Evolutionary conservation across 2,329 filamentous ascomycete species (phyloP).

Genomic region (Orbilia blumenaviensis): DNA sequence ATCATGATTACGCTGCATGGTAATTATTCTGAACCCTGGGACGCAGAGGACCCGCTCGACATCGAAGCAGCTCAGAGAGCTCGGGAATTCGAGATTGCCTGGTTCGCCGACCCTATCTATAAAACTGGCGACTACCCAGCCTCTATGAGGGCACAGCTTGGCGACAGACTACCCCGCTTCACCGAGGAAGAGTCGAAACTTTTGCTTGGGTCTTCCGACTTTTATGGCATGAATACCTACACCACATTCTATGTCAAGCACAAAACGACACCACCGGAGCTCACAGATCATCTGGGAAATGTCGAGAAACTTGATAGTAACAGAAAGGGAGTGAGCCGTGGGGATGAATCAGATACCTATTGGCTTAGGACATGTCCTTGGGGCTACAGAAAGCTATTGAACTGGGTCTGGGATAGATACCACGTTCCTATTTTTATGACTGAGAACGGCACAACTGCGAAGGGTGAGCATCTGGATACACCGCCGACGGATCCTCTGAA

Average conservation of each 20-base stretch:
- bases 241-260: conserved; percentile 62
- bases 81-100: conserved; percentile 63
- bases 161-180: conserved; percentile 61
- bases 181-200: conserved; percentile 62
- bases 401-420: conserved; percentile 63
- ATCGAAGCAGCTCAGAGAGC: conserved; percentile 61
- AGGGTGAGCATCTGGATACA: conserved; percentile 61
- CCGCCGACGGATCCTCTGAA: conserved; percentile 60
- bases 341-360: conserved; percentile 61
- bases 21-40: conserved; percentile 63
- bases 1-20: conserved; percentile 63
- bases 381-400: conserved; percentile 61
- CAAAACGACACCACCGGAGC: conserved; percentile 60
- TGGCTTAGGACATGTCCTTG: conserved; percentile 62
- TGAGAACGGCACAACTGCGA: conserved; percentile 63
- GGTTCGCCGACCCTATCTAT: conserved; percentile 62
- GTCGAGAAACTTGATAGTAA: conserved; percentile 61
- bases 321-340: conserved; percentile 59
- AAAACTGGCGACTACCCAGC: conserved; percentile 62
- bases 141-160: conserved; percentile 62
- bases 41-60: conserved; percentile 60
- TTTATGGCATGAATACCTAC: conserved; percentile 64
- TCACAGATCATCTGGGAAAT: conserved; percentile 62
- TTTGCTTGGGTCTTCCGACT: conserved; percentile 61
- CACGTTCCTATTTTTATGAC: conserved; percentile 63